These are phyloP conservation scores for Sporisorium reilianum DNA, from an alignment of 1,284 basidiomycete genomes.

Conservation along the genomic window DNA sequence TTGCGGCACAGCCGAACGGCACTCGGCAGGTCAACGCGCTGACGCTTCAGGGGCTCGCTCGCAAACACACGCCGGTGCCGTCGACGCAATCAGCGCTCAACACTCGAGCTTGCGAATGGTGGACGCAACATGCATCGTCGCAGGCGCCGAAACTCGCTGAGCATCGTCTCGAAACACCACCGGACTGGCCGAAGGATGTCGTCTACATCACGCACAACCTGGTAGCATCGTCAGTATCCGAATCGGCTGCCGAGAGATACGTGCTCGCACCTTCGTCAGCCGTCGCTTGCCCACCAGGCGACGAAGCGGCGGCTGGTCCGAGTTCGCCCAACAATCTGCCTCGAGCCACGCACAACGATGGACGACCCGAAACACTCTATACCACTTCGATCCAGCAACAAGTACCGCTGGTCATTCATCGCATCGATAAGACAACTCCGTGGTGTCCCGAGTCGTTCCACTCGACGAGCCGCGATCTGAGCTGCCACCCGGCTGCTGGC, in stretches of 20 bases:
- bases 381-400: conserved; percentile 18
- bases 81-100: conserved; percentile 12
- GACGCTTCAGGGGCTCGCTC: not conserved
- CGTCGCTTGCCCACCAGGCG: not conserved
- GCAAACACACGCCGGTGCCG: conserved; percentile 7
- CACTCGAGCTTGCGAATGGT: conserved; percentile 12
- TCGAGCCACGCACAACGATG: conserved; percentile 32
- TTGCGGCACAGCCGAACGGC: not conserved
- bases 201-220: conserved; percentile 42
- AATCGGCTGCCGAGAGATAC: conserved; percentile 22
- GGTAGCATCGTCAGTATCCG: conserved; percentile 22
- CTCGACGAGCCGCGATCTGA: conserved; percentile 34
- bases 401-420: conserved; percentile 24
- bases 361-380: conserved; percentile 12
- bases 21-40: conserved; percentile 7
- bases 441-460: conserved; percentile 36
- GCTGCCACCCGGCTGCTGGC: conserved; percentile 80
- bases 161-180: conserved; percentile 12
- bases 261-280: conserved; percentile 12
- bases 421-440: conserved; percentile 17
- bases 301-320: not conserved
- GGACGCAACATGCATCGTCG: not conserved
- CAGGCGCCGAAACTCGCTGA: not conserved
- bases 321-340: conserved; percentile 1
- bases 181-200: conserved; percentile 31